Percentiles rank a stretch among this genome's conserved stretches.
Evolutionary conservation across 805 yeast species (phyloP).

Genomic region (Kurtzmaniella cleridarum): DNA sequence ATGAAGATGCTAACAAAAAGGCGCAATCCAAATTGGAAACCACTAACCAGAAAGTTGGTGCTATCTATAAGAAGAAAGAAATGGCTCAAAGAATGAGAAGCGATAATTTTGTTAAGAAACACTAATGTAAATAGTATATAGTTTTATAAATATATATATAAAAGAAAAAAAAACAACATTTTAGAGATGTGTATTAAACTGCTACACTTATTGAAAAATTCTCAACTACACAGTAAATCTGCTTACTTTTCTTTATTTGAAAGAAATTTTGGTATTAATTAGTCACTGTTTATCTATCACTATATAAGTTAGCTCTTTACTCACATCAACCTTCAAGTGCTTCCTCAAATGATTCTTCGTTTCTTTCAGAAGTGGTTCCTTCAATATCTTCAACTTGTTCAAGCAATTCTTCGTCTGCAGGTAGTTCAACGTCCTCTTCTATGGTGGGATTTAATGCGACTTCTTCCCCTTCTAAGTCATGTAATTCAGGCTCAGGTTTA

Average conservation of each 20-base stretch:
- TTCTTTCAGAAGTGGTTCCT: neutral
- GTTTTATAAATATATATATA: no score
- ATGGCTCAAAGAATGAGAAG: constrained; percentile 13
- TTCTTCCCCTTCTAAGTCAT: no score
- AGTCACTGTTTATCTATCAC: neutral
- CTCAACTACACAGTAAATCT: no score
- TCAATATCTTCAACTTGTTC: constrained; percentile 1
- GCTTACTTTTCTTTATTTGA: no score
- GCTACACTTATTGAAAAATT: no score
- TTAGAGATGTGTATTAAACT: no score
- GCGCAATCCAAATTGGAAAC: constrained; percentile 29
- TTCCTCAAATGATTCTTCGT: neutral
- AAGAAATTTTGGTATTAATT: neutral
- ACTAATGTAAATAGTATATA: constrained; percentile 11
- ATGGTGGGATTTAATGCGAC: neutral
- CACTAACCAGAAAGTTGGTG: constrained; percentile 32
- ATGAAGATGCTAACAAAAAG: constrained; percentile 24
- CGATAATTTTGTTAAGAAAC: constrained; percentile 35
- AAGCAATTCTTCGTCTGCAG: neutral
- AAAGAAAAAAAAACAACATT: no score
- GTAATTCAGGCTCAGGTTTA: neutral
- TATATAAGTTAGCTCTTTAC: neutral
- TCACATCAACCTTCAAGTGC: neutral
- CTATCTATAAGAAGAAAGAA: constrained; percentile 29
- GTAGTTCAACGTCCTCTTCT: neutral